Conservation (phyloP, 495 filamentous ascomycete species). For the Cercophora sp. region DNA sequence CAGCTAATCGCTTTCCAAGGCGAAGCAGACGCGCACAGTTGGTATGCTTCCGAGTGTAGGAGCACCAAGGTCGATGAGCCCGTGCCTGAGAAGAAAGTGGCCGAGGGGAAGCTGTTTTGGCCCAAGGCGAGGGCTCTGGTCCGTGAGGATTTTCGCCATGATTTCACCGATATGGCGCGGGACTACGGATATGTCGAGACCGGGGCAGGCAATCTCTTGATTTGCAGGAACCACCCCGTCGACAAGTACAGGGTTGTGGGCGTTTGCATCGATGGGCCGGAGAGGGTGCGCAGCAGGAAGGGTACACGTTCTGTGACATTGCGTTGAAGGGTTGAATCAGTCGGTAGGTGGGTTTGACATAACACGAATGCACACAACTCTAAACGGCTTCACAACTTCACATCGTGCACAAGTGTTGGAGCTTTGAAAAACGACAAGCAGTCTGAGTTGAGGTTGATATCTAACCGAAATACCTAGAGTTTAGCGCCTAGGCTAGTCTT, state of each 20-base stretch:
- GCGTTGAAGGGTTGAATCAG: background rate
- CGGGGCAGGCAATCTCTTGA: constrained; percentile 21
- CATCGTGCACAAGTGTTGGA: too few species aligned
- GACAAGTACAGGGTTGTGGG: constrained; percentile 21
- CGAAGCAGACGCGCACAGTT: constrained; percentile 15
- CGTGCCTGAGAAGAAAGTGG: background rate
- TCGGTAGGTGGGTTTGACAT: background rate
- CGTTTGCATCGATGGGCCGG: constrained; percentile 14
- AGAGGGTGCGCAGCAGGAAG: background rate
- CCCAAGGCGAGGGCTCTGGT: constrained; percentile 21
- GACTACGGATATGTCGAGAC: constrained; percentile 26
- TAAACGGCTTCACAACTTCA: too few species aligned
- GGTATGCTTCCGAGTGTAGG: constrained; percentile 11
- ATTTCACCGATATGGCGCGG: constrained; percentile 12
- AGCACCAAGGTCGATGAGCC: background rate
- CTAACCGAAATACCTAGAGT: too few species aligned
- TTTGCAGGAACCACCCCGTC: constrained; percentile 18
- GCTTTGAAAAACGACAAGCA: too few species aligned
- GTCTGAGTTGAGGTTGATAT: too few species aligned
- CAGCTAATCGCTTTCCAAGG: constrained; percentile 20
- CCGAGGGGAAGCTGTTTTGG: background rate
- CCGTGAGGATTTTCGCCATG: constrained; percentile 19
- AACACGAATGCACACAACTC: background rate
- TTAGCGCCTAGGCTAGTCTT: too few species aligned
- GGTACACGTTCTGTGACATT: background rate